These are phyloP conservation scores for Lentinula boryana DNA, from an alignment of 768 basidiomycete species.

Conservation along the genomic window DNA sequence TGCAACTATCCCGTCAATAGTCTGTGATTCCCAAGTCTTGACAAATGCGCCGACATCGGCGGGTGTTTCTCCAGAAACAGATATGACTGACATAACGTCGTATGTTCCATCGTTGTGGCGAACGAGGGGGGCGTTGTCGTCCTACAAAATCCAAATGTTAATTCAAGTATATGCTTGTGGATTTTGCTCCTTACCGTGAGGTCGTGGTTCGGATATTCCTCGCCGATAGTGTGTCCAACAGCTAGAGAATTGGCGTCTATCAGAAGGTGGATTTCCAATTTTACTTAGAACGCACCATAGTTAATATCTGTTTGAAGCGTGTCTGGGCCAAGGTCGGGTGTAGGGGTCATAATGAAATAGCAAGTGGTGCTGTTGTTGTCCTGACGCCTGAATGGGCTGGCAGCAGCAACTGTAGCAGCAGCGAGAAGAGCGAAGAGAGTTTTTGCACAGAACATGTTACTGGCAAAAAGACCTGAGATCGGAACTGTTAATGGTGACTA, in stretches of 20 bases:
- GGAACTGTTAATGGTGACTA: background rate
- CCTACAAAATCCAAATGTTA: background rate
- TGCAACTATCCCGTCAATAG: conserved; percentile 1
- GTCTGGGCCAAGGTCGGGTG: conserved; percentile 4
- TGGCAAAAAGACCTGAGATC: background rate
- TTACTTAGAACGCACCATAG: background rate
- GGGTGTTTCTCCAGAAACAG: background rate
- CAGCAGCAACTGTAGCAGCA: background rate
- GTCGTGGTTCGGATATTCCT: background rate
- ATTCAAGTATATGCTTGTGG: background rate
- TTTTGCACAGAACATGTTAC: conserved; percentile 3
- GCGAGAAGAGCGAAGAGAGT: background rate
- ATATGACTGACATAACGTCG: conserved; percentile 1
- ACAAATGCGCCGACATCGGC: conserved; percentile 6
- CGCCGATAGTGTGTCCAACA: conserved; percentile 6
- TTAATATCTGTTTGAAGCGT: conserved; percentile 5
- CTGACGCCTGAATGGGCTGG: conserved; percentile 1
- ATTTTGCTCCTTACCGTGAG: background rate
- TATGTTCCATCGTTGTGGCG: conserved; percentile 7
- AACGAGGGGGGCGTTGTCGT: background rate
- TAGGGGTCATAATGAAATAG: conserved; percentile 8
- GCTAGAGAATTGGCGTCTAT: background rate
- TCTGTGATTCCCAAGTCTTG: conserved; percentile 1
- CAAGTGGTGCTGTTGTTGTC: conserved; percentile 4
- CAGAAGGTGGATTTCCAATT: background rate